Base-by-base conservation (phyloP, 1,284 basidiomycete genomes). In the Calocybe gambosa region DNA sequence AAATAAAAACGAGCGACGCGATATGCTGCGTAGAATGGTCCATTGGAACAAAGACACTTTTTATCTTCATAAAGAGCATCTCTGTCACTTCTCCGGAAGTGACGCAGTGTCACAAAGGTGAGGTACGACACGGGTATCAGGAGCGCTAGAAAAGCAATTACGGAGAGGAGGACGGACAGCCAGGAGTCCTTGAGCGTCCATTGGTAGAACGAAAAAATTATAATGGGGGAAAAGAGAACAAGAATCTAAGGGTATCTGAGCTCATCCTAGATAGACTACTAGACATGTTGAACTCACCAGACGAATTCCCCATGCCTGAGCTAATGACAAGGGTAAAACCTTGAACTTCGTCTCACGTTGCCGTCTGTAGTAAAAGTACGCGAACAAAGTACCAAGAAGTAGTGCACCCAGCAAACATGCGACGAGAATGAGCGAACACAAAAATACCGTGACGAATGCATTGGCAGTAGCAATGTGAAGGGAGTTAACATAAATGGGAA, bases 111-210 rank as follows among this genome's bases (percentile, higher is more conserved):
- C 38, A 67, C 58, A 54, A 75, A 68, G 12, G 68, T 52, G 0
- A 77, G 66, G 54, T 74, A 74, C 18, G 65, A 52, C 25, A 85
- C 58, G 50, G 68, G 57, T 10, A 62, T 63, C 23, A 80, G 52
- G 38, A 87, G 67, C 1, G 65, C 71, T 38, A 90, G 64, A 59
- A 92, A 71, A 39, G 83, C 68, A 43, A 88, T 55, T 40, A 83
- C 80, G 2, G 87, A 80, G 19, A 90, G 66, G 9, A 88, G 62
- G 42, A 75, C 68, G 0, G 91, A 78, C 1, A 93, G 71, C 80
- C 87, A 89, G 0, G 90, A 93, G 62, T 94, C 90, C 49, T 77
- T 74, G 49, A 95, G 71, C 0, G 85, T 87, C 89, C 91, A 95
- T 62, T 95, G 92, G 65, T 85, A 91, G 60, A 95, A 80, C 5